phyloP scores from a whole-genome alignment of 495 filamentous ascomycete species.

The Jackrogersella minutella region DNA sequence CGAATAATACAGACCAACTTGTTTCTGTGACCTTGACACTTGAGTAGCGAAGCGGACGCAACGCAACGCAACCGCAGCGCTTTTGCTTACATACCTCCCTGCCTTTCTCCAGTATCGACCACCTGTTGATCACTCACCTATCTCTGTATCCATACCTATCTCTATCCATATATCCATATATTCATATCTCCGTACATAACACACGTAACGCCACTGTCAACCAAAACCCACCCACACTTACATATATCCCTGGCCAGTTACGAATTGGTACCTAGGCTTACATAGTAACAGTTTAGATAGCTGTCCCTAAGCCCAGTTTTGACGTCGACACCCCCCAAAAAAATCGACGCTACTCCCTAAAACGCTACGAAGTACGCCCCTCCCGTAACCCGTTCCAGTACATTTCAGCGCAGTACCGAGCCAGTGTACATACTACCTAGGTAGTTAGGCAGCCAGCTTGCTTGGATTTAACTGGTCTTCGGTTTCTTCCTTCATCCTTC shows the following conservation, averaged over 20 bases:
- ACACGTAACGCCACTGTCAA: constrained; percentile 36
- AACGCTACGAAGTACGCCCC: constrained; percentile 29
- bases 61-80: background rate
- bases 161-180: background rate
- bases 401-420: constrained; percentile 21
- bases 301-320: constrained; percentile 31
- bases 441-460: constrained; percentile 6
- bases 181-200: constrained; percentile 7
- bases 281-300: constrained; percentile 29
- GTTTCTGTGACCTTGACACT: constrained; percentile 21
- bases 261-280: constrained; percentile 32
- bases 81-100: too few species aligned
- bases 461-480: background rate
- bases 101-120: background rate
- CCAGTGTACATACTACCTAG: background rate
- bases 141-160: background rate
- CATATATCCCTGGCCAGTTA: constrained; percentile 24
- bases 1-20: constrained; percentile 12
- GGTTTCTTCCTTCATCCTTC: constrained; percentile 19
- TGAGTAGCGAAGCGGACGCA: background rate
- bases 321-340: constrained; percentile 22
- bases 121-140: background rate
- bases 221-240: constrained; percentile 12
- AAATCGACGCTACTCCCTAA: constrained; percentile 25
- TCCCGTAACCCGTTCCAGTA: constrained; percentile 28